Evolutionary conservation across 768 basidiomycete genomes (phyloP).

Genomic region (Amanita subjunquillea): DNA sequence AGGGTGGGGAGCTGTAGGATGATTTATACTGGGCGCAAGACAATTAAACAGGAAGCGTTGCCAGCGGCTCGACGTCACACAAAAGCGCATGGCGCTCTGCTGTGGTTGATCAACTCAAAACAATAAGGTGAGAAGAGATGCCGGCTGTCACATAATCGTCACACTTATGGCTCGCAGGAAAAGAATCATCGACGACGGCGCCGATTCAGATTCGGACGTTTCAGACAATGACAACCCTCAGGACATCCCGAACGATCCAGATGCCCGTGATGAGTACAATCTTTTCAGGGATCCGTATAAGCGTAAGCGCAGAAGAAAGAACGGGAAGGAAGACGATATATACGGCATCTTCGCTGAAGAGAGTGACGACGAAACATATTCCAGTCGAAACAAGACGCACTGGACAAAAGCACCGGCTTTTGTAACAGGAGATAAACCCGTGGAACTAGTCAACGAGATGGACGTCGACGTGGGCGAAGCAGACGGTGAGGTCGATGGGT

Average conservation of each 20-base stretch:
- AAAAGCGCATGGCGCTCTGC: no score
- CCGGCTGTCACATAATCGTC: neutral
- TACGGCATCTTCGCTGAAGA: conserved; percentile 71
- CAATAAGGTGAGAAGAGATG: no score
- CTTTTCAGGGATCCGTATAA: conserved; percentile 73
- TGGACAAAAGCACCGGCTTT: conserved; percentile 77
- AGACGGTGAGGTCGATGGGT: conserved; percentile 25
- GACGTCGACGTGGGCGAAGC: conserved; percentile 21
- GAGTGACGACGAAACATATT: conserved; percentile 49
- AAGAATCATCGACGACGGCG: conserved; percentile 64
- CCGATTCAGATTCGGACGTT: conserved; percentile 59
- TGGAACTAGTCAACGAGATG: conserved; percentile 33
- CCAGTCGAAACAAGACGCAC: conserved; percentile 35
- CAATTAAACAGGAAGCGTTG: neutral
- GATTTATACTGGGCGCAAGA: neutral
- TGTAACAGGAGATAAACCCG: conserved; percentile 45
- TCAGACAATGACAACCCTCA: conserved; percentile 41
- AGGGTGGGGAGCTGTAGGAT: neutral
- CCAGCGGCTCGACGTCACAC: no score
- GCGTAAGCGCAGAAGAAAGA: conserved; percentile 53
- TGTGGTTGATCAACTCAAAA: no score
- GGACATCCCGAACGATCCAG: conserved; percentile 43
- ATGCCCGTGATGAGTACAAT: conserved; percentile 61
- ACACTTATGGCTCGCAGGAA: conserved; percentile 63
- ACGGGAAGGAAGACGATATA: conserved; percentile 62